These are phyloP conservation scores for Lyophyllum semitale DNA, from an alignment of 768 basidiomycete genomes.

Conservation along the genomic window DNA sequence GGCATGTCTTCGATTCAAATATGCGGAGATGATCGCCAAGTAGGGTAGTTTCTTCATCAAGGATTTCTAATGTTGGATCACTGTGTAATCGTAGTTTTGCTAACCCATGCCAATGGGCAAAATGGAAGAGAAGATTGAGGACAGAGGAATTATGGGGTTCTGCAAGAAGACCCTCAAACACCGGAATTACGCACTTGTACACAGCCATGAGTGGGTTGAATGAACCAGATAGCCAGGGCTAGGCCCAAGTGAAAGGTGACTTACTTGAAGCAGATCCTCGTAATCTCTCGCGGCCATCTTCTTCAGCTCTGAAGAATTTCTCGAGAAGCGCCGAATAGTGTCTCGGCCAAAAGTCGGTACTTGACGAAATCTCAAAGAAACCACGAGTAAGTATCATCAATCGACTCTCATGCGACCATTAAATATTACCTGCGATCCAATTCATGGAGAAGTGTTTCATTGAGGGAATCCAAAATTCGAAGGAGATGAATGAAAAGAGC, in stretches of 20 bases:
- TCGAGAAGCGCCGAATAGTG: conserved; percentile 24
- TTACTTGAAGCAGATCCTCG: conserved; percentile 32
- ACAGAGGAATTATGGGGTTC: conserved; percentile 19
- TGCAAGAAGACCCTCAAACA: conserved; percentile 6
- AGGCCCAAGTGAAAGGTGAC: neutral
- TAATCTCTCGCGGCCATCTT: conserved; percentile 28
- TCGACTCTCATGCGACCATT: neutral
- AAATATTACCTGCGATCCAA: neutral
- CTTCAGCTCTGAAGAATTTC: conserved; percentile 22
- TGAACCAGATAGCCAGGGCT: neutral
- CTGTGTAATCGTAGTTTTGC: conserved; percentile 15
- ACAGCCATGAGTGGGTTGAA: neutral
- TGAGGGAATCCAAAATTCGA: conserved; percentile 12
- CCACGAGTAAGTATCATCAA: too few relatives aligned
- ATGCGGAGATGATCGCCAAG: conserved; percentile 23
- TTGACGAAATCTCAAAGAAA: neutral
- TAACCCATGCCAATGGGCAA: conserved; percentile 31
- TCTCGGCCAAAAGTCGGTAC: conserved; percentile 15
- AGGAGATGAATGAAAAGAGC: conserved; percentile 23
- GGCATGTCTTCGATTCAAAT: conserved; percentile 15
- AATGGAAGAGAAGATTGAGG: conserved; percentile 24
- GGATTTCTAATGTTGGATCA: conserved; percentile 1
- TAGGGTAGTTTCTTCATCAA: conserved; percentile 15
- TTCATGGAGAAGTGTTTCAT: neutral
- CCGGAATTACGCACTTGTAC: conserved; percentile 13